phyloP scores from a whole-genome alignment of 805 yeast genomes.

The Candida yuanshanica region DNA sequence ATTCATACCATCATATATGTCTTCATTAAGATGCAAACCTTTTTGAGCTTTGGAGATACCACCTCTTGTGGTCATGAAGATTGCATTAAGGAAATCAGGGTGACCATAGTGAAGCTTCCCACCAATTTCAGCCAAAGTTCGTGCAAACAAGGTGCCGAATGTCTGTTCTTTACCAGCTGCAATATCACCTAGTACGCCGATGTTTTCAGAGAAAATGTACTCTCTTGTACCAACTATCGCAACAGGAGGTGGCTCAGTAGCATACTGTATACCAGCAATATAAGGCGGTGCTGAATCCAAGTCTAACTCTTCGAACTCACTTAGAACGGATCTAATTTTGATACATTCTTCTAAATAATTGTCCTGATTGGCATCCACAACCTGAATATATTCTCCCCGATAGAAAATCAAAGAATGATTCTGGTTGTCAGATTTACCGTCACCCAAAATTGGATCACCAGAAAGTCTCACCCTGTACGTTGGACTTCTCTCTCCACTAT shows the following conservation, averaged over 20 bases:
- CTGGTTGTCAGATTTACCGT: slow-evolving; percentile 95
- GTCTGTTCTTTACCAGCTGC: slow-evolving; percentile 98
- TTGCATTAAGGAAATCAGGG: slow-evolving; percentile 89
- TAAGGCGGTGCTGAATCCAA: slow-evolving; percentile 45
- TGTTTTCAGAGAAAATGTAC: slow-evolving; percentile 86
- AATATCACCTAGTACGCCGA: slow-evolving; percentile 90
- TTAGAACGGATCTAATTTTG: slow-evolving; percentile 78
- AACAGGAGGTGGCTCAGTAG: slow-evolving; percentile 46
- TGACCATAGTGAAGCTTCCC: slow-evolving; percentile 95
- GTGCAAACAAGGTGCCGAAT: slow-evolving; percentile 90
- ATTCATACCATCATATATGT: slow-evolving; percentile 92
- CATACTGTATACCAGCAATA: slow-evolving; percentile 50
- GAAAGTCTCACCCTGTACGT: slow-evolving; percentile 66
- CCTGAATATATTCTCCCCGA: slow-evolving; percentile 93
- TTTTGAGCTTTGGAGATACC: slow-evolving; percentile 94
- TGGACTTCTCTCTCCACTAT: slow-evolving; percentile 55
- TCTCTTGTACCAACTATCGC: slow-evolving; percentile 96
- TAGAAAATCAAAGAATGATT: slow-evolving; percentile 81
- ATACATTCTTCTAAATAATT: slow-evolving; percentile 92
- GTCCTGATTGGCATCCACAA: slow-evolving; percentile 94
- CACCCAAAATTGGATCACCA: slow-evolving; percentile 94
- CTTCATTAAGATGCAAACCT: slow-evolving; percentile 90
- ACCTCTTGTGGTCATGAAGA: slow-evolving; percentile 92
- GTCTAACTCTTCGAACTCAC: slow-evolving; percentile 84
- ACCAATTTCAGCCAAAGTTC: slow-evolving; percentile 90